Evolutionary conservation across 352 stramenopile species (phyloP), one percentile per base, ranked within the genome.

Genomic region (Phytopythium oedochilum): DNA sequence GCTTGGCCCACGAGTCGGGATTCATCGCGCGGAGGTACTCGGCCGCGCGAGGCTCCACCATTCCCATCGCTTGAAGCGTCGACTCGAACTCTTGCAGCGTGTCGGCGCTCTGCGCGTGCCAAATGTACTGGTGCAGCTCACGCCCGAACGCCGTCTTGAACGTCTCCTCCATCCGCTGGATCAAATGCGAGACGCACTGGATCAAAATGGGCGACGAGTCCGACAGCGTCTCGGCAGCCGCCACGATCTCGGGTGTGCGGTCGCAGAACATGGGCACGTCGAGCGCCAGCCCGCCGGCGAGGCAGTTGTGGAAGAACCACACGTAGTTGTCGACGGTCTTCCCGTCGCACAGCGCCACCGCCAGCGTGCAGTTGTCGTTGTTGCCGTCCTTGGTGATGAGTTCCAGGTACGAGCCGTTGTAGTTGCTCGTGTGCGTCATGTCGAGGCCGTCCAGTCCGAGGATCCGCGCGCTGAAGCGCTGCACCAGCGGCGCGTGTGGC

Each of bases 281-380:
- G 8, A 77, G 55, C 15, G 58, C 63, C 8, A 77, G 40, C 0
- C 68, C 68, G 15, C 54, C 58, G 5, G 59, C 53, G 0, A 73
- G 59, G 32, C 68, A 80, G 12, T 55, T 55, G 42, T 72, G 57
- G 32, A 80, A 66, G 57, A 80, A 77, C 68, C 71, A 75, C n/a
- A 54, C 50, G 43, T 69, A 80, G 47, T 66, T 75, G 22, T 77
- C 66, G 34, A 57, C 25, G 2, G 40, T 68, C 14, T 61, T 67
- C 14, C 57, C 65, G 9, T 71, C 58, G 51, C 68, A 79, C 20
- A 83, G 49, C 25, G 59, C 70, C 22, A 83, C 53, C 0, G 68
- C 73, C 32, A 77, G 42, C 0, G 64, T 63, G 23, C 57, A 70
- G 28, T 60, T 59, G 39, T 67, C 55, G 34, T 75, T 73, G 52